These are phyloP conservation scores for Kalmusia sp. DNA, from an alignment of 2,329 filamentous ascomycete species.

Conservation along the genomic window DNA sequence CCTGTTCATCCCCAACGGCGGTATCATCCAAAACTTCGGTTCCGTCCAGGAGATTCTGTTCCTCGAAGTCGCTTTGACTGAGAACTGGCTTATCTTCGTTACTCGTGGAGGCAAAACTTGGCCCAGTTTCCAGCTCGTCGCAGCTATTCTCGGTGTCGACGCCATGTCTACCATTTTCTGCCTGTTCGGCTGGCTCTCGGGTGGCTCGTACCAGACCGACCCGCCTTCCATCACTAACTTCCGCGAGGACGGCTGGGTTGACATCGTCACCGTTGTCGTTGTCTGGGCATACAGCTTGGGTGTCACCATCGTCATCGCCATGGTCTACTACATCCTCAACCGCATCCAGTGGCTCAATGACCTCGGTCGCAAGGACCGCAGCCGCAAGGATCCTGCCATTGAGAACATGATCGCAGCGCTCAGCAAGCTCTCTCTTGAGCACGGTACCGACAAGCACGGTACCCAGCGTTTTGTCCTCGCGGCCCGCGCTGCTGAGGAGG, in stretches of 20 bases:
- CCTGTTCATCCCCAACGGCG: slow-evolving; percentile 72
- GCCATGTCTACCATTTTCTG: slow-evolving; percentile 75
- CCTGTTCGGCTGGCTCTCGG: slow-evolving; percentile 76
- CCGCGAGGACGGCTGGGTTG: slow-evolving; percentile 60
- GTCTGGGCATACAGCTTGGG: slow-evolving; percentile 72
- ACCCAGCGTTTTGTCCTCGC: slow-evolving; percentile 54
- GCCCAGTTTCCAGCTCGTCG: slow-evolving; percentile 77
- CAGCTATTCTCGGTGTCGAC: slow-evolving; percentile 75
- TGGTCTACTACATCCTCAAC: slow-evolving; percentile 70
- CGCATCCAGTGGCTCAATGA: slow-evolving; percentile 65
- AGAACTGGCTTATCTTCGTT: slow-evolving; percentile 64
- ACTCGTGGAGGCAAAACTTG: slow-evolving; percentile 70
- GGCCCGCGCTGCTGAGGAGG: slow-evolving; percentile 53
- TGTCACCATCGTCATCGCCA: slow-evolving; percentile 70
- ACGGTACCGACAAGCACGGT: slow-evolving; percentile 60
- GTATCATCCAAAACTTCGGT: slow-evolving; percentile 77
- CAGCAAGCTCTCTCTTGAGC: slow-evolving; percentile 68
- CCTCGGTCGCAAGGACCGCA: slow-evolving; percentile 68
- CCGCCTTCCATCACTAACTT: slow-evolving; percentile 50
- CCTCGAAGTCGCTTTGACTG: slow-evolving; percentile 60
- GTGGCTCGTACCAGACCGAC: slow-evolving; percentile 53
- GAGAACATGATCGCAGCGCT: slow-evolving; percentile 72
- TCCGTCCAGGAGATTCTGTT: slow-evolving; percentile 73
- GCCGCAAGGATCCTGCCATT: slow-evolving; percentile 67
- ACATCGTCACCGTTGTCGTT: slow-evolving; percentile 70